Base-by-base conservation (phyloP, 1,284 basidiomycete genomes). In the Cerioporus squamosus region DNA sequence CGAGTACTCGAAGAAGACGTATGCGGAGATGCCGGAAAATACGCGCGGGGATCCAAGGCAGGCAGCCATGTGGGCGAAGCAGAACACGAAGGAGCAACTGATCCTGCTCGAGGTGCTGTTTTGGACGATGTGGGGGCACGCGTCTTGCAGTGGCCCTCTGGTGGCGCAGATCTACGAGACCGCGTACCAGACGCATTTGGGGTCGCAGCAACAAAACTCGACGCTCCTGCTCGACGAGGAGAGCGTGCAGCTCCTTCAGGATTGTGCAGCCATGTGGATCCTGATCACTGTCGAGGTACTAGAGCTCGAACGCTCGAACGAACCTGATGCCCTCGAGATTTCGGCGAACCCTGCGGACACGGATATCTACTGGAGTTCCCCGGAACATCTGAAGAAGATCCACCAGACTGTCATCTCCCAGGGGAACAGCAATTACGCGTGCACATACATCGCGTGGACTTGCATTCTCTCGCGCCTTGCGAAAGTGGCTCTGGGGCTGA, bases 51-150 rank as follows among this genome's bases (percentile, higher is more conserved):
- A 91, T 52, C 85, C 90, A 1, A 80, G 80, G 55, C 79, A 82
- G 24, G 86, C 89, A 2, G 80, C 86, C 3, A 76, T 80, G 39
- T 93, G 91, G 88, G 89, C 87, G 18, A 94, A 92, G 71, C 93
- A 94, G 69, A 88, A 87, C 65, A 71, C 85, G 18, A 85, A 83
- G 67, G 91, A 95, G 70, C 94, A 95, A 68, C 77, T 95, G 29
- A 86, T 88, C 8, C 71, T 94, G 22, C 76, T 95, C 45, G 94
- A 96, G 67, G 83, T 94, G 36, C 78, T 94, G 31, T 96, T 95
- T 71, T 93, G 92, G 83, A 81, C 87, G 2, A 87, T 93, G 83
- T 94, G 90, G 85, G 86, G 83, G n/a, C 87, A 86, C 59, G 83
- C 86, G 7, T 75, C 87, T 0, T 87, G 91, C 63, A 80, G 79